Base-by-base conservation (phyloP, 2,329 filamentous ascomycete species). In the Fusarium annulatum region DNA sequence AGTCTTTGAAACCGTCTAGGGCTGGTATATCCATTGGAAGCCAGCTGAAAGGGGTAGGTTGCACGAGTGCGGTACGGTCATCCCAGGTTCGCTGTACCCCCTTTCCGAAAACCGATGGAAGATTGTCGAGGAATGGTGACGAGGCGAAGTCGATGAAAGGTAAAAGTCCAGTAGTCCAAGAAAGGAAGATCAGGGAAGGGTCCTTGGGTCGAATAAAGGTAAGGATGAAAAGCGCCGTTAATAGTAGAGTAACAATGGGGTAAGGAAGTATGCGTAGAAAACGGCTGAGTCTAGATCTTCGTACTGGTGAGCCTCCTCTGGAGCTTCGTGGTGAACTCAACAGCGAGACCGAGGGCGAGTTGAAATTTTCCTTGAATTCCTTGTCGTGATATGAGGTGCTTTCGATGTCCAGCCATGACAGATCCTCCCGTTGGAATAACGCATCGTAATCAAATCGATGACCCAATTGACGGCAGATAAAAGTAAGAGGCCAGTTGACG, bases 111-210 rank as follows among this genome's bases (percentile, higher is more conserved):
- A 75, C 60, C 1, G 79, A 73, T 4, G 72, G 46, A 5, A 82
- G 61, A 28, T 64, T 73, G 2, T 69, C 57, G 3, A 83, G 72
- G 9, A 62, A 74, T 0, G 78, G 78, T 2, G 78, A 77, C 2
- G 79, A 77, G 19, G 77, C 58, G 9, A 82, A 78, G 68, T 83
- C 81, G 42, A 82, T 72, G 49, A 82, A 79, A 1, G 81, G 81
- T 5, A 82, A 60, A 4, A 82, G 60, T 2, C 74, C 73, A 2
- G 78, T 64, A 1, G 81, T 82, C 80, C 81, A 82, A 0, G 81
- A 82, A 58, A 82, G 73, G 61, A 81, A 82, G 11, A 73, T 74
- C 12, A 82, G 57, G 2, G 80, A 79, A 30, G 72, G 73, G 8
- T 80, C 77, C 10, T 71, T 56, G 0, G 81, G 81, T 15, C 81